Evolutionary conservation across 2,329 filamentous ascomycete genomes (phyloP), one percentile per base, ranked within the genome.

Genomic region (Phoma sp.): DNA sequence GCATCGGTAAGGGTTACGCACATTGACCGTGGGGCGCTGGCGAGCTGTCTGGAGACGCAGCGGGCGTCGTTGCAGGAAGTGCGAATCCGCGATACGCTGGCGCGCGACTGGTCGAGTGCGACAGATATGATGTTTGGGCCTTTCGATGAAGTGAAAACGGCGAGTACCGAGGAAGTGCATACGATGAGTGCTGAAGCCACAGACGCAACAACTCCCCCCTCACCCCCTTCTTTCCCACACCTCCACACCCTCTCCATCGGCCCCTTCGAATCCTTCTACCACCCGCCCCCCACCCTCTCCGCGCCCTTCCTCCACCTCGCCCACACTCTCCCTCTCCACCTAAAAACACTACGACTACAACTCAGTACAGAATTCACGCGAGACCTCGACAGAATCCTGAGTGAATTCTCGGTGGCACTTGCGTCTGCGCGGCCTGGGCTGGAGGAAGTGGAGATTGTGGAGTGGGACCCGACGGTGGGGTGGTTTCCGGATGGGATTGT

Each of bases 401-500:
- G 1, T 12, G 17, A 7, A 5, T 12, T 42, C 11, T 42, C 47
- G 7, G 7, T 5, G 6, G 10, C 23, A 9, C n/a, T 53, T 15
- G 20, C 20, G 2, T 4, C 23, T 29, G 10, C 9, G 17, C 10
- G 32, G 0, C 29, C n/a, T 3, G 1, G 5, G 9, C 3, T 53
- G 14, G 15, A 14, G 14, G 28, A 12, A 5, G 28, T 54, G 2
- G 38, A 39, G 12, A 10, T 48, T 1, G 17, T 38, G 1, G 51
- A 48, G 3, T 54, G 51, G 51, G 20, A 34, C 9, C 51, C 51
- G 4, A 34, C 14, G 12, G 10, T 48, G 4, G 51, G 51, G 1
- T 54, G 45, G 43, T 54, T 23, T 25, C 51, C 51, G 1, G 28
- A 45, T 2, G 33, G 25, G 2, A 10, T 54, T 12, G 17, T 28